These are phyloP conservation scores for Conringia planisiliqua DNA, from an alignment of 345 rosid genomes.

Conservation along the genomic window DNA sequence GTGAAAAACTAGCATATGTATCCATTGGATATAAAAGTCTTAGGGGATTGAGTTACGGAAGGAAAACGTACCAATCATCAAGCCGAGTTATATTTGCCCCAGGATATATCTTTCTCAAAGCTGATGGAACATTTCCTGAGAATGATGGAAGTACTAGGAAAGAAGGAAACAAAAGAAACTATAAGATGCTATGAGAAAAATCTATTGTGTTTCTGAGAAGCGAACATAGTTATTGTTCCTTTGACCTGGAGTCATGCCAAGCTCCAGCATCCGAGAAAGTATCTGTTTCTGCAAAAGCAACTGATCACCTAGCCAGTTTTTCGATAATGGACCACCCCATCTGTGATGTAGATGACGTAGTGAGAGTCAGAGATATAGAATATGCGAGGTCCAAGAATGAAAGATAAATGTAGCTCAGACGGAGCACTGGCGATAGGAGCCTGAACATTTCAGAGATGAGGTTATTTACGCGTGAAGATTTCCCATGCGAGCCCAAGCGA, in stretches of 20 bases:
- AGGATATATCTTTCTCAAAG: slow-evolving; percentile 68
- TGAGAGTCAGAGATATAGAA: not conserved
- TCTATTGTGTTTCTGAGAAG: not conserved
- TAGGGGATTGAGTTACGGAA: not conserved
- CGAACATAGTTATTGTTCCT: not conserved
- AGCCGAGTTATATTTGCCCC: slow-evolving; percentile 81
- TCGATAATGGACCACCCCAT: slow-evolving; percentile 93
- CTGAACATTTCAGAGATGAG: slow-evolving; percentile 6
- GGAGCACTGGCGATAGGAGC: not conserved
- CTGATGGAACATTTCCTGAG: slow-evolving; percentile 95
- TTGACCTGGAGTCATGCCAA: slow-evolving; percentile 97
- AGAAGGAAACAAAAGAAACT: slow-evolving; percentile 4
- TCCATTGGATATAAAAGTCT: not conserved
- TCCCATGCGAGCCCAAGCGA: slow-evolving; percentile 99
- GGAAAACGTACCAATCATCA: slow-evolving; percentile 70
- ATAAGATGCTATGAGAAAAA: not conserved
- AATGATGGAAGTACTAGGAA: slow-evolving; percentile 87
- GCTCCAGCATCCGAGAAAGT: slow-evolving; percentile 73
- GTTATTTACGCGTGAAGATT: slow-evolving; percentile 75
- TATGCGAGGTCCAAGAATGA: slow-evolving; percentile 8
- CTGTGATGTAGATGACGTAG: slow-evolving; percentile 36
- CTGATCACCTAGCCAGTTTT: slow-evolving; percentile 83
- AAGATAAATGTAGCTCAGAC: slow-evolving; percentile 4
- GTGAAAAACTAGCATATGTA: not conserved
- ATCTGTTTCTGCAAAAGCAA: slow-evolving; percentile 76